Base-by-base conservation (phyloP, 2,329 filamentous ascomycete species). In the Fusarium vanettenii region DNA sequence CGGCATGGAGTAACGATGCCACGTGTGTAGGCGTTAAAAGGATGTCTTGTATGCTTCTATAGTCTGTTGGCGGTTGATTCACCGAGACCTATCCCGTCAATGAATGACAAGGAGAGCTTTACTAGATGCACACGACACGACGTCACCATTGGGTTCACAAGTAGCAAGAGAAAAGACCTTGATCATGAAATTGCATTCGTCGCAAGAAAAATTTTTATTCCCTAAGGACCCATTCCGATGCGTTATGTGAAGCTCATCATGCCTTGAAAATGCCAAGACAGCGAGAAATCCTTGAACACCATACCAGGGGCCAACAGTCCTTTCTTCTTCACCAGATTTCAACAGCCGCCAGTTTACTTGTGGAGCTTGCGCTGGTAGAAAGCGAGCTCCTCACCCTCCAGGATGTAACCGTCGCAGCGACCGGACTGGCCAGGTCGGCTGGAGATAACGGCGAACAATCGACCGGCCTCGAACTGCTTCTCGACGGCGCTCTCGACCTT, bases 321-420 rank as follows among this genome's bases (percentile, higher is more conserved):
- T 55, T 65, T 73, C 61, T 71, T 70, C 74, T 64, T 74, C 67
- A 72, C 73, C 64, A 64, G 69, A 43, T 69, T 73, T 72, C 65
- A 72, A 73, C 67, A 72, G 72, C 67, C 71, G 72, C 60, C 39
- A 63, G 63, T 90, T 90, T 98, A 98, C 92, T 98, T 98, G 92
- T 97, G 94, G 87, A 98, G 95, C 89, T 95, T 95, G 90, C 94
- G 94, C 93, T 98, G 95, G 95, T 99, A 99, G 94, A 99, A 99
- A 87, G 95, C 95, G 84, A 99, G 92, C 92, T 99, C 97, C 88
- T 99, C 97, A 83, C 97, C 97, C 93, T 99, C 97, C 79, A 99
- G 91, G 86, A 99, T 93, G 91, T 99, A 99, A 79, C 97, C 97
- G 86, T 99, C 97, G 83, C 91, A 92, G 88, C 97, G 95, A 83